phyloP scores from a whole-genome alignment of 148 eudicot species.

The Persicaria tinctoria region DNA sequence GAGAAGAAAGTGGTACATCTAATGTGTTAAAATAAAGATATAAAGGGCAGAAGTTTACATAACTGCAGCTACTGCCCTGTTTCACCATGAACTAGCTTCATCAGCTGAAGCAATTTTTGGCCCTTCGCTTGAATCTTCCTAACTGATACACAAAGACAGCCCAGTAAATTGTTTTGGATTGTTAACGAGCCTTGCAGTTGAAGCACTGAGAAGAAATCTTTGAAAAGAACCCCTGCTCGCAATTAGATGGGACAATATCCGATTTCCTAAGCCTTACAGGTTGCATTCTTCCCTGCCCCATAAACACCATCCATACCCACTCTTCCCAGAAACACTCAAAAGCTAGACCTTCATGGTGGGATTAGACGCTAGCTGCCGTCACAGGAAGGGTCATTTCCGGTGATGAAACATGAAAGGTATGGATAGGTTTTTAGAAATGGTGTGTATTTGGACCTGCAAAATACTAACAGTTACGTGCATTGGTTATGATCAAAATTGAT shows the following conservation, averaged over 20 bases:
- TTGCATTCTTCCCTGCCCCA: background rate
- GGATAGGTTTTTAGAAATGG: slow-evolving; percentile 6
- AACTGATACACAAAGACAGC: background rate
- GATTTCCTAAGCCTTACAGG: background rate
- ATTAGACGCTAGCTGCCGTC: background rate
- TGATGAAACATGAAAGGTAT: background rate
- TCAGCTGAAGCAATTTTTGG: background rate
- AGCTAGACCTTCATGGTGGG: background rate
- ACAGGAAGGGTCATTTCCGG: background rate
- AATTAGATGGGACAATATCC: background rate
- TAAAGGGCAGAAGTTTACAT: background rate
- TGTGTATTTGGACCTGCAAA: background rate
- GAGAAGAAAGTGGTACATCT: background rate
- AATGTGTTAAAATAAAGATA: background rate
- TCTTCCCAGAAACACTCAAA: background rate
- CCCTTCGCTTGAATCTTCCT: background rate
- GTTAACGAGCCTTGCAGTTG: background rate
- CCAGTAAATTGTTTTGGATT: background rate
- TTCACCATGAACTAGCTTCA: background rate
- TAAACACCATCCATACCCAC: background rate
- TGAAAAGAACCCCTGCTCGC: background rate
- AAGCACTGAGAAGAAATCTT: background rate
- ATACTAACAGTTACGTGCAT: background rate
- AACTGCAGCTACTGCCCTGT: background rate
- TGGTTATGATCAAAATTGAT: background rate